Conservation (phyloP, 805 yeast species). For the Priceomyces medius region DNA sequence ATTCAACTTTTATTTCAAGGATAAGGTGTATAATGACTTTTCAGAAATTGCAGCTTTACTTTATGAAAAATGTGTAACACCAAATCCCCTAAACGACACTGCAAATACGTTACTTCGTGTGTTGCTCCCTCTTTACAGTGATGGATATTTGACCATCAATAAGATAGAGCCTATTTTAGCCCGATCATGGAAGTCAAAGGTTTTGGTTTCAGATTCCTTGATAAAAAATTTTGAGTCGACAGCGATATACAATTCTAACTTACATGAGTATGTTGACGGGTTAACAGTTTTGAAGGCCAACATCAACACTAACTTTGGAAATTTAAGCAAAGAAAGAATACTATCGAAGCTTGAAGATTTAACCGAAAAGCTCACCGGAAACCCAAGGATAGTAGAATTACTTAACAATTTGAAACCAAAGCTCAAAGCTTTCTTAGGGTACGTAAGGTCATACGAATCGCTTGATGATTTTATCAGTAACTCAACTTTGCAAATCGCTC, state of each 20-base stretch:
- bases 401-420: constrained; percentile 2
- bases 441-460: constrained; percentile 9
- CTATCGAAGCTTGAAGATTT: constrained; percentile 13
- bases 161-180: constrained; percentile 2
- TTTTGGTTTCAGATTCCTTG: constrained; percentile 12
- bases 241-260: constrained; percentile 13
- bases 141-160: constrained; percentile 4
- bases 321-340: constrained; percentile 9
- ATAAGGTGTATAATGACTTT: constrained; percentile 4
- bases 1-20: constrained; percentile 5
- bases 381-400: constrained; percentile 1
- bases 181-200: constrained; percentile 1
- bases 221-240: constrained; percentile 22
- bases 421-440: constrained; percentile 1
- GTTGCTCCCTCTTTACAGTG: constrained; percentile 6
- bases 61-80: constrained; percentile 2
- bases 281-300: constrained; percentile 12
- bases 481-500: not conserved
- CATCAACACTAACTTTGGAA: constrained; percentile 10
- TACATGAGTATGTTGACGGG: constrained; percentile 17
- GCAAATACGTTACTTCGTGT: constrained; percentile 2
- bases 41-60: constrained; percentile 10
- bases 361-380: constrained; percentile 5
- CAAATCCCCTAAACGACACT: not conserved
- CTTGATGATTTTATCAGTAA: constrained; percentile 10